Conservation (phyloP, 495 filamentous ascomycete species). For the Extremus antarcticus region DNA sequence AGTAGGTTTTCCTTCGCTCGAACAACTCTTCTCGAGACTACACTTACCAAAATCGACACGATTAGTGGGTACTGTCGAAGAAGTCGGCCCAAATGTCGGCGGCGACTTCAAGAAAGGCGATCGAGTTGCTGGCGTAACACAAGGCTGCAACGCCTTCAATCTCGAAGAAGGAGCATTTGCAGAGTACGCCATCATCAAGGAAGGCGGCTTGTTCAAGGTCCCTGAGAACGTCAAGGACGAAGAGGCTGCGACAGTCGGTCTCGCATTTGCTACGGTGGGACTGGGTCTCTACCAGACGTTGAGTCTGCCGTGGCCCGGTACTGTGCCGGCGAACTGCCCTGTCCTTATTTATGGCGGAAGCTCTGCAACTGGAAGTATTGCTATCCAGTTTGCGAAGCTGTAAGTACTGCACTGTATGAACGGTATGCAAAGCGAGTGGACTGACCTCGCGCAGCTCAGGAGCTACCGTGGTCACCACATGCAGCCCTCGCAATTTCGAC, state of each 20-base stretch:
- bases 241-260: slow-evolving; percentile 45
- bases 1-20: slow-evolving; percentile 9
- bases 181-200: slow-evolving; percentile 34
- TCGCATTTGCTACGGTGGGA: slow-evolving; percentile 41
- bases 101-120: slow-evolving; percentile 40
- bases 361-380: slow-evolving; percentile 41
- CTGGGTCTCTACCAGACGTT: slow-evolving; percentile 39
- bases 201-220: slow-evolving; percentile 40
- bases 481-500: slow-evolving; percentile 45
- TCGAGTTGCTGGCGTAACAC: slow-evolving; percentile 40
- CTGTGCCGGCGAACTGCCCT: slow-evolving; percentile 21
- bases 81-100: slow-evolving; percentile 40
- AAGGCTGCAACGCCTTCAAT: slow-evolving; percentile 40
- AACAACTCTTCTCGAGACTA: too few relatives aligned
- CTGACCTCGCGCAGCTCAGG: too few relatives aligned
- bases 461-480: slow-evolving; percentile 41
- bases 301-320: slow-evolving; percentile 31
- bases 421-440: too few relatives aligned
- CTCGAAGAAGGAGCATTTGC: slow-evolving; percentile 45
- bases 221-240: slow-evolving; percentile 46
- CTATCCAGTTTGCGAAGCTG: slow-evolving; percentile 39
- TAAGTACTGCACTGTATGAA: too few relatives aligned
- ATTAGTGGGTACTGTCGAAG: slow-evolving; percentile 40
- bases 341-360: slow-evolving; percentile 45
- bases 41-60: neutral